Evolutionary conservation across 1,284 basidiomycete species (phyloP), one percentile per base, ranked within the genome.

Genomic region (Leccinum holopus): DNA sequence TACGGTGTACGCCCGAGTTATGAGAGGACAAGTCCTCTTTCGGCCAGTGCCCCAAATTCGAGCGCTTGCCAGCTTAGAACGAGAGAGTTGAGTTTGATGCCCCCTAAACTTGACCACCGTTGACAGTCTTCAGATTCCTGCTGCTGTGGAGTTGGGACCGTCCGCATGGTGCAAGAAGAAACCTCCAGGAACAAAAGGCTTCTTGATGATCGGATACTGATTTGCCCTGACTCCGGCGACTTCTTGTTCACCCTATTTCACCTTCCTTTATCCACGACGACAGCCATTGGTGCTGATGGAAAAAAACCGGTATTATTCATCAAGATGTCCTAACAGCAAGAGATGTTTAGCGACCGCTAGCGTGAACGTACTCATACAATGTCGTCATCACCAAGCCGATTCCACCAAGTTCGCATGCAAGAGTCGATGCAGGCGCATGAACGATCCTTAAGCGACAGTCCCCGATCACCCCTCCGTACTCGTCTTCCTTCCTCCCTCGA

Each of bases 341-440:
- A 16, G 11, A 21, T 16, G 11, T 28, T 28, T 28, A 28, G 7
- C 33, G n/a, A 37, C 21, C 12, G 2, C 9, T 41, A 30, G 49
- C 5, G 58, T 11, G 30, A 47, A 47, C 14, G 51, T 41, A 2
- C 51, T 44, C 35, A 28, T 44, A 18, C 18, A 9, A 25, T 41
- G 28, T 54, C 14, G 21, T 14, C 21, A 59, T 41, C 47, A 55
- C 3, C 10, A 5, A 30, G 16, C 21, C 28, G 28, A 28, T 86
- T 90, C 68, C 82, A 88, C 63, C 80, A 86, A 68, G 82, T 84
- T 8, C 69, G 55, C 30, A 59, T 64, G 53, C 72, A 62, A 55
- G 67, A 57, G 51, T 49, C 62, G 39, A n/a, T 57, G 11, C 61
- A 64, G 55, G 37, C 55, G 18, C 63, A 28, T n/a, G 63, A 64